Conservation (phyloP, 345 rosid species). For the Geranium rotundifolium region DNA sequence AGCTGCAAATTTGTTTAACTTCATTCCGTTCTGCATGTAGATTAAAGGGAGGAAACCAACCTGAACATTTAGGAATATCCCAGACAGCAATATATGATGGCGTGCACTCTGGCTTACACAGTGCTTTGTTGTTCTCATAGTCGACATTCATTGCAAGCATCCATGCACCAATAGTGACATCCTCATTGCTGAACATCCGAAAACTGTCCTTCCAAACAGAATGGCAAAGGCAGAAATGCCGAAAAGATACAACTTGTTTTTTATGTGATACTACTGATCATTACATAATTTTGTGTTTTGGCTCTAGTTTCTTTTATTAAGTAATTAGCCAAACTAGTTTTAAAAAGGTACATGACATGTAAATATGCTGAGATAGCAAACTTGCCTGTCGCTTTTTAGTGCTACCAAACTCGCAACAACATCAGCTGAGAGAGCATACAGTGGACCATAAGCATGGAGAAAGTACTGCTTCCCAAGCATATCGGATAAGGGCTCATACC, state of each 20-base stretch:
- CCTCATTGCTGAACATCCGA: constrained; percentile 96
- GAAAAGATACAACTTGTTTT: not conserved
- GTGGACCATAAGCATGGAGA: constrained; percentile 90
- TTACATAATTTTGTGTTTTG: too few species aligned
- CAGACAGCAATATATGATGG: constrained; percentile 65
- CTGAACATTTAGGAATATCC: constrained; percentile 96
- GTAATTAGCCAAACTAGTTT: too few species aligned
- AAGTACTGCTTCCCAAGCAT: constrained; percentile 83
- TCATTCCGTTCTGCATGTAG: not conserved
- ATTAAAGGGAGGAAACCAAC: constrained; percentile 25
- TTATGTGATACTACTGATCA: not conserved
- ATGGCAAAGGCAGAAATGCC: not conserved
- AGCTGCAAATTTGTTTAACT: not conserved
- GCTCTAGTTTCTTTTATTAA: too few species aligned
- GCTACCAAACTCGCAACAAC: constrained; percentile 73
- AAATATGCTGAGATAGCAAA: constrained; percentile 1
- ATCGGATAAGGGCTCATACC: constrained; percentile 74
- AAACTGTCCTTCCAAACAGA: constrained; percentile 39
- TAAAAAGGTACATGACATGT: too few species aligned
- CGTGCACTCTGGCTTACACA: constrained; percentile 63
- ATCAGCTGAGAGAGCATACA: constrained; percentile 89
- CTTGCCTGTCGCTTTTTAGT: constrained; percentile 69
- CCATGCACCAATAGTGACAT: constrained; percentile 94
- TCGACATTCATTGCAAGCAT: constrained; percentile 95
- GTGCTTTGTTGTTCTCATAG: constrained; percentile 60